Evolutionary conservation across 495 filamentous ascomycete species (phyloP).

Genomic region (Aspergillus ostianus): DNA sequence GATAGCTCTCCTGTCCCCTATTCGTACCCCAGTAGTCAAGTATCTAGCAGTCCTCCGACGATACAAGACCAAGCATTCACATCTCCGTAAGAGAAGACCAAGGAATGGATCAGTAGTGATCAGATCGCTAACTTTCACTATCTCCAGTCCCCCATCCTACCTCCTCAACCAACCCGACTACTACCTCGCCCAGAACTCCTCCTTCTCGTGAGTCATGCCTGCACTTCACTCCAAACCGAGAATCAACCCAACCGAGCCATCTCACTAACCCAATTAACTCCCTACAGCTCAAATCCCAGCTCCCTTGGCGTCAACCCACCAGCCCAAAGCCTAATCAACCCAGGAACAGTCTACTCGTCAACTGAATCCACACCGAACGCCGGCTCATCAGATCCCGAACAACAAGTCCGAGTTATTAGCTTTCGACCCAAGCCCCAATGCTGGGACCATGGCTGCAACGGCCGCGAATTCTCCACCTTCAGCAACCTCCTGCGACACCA

Average conservation of each 20-base stretch:
- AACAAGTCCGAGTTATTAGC: slow-evolving; percentile 66
- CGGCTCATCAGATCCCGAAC: slow-evolving; percentile 35
- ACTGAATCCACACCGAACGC: slow-evolving; percentile 25
- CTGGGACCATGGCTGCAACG: slow-evolving; percentile 95
- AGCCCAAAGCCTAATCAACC: slow-evolving; percentile 26
- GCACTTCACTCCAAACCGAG: background rate
- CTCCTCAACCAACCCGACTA: slow-evolving; percentile 30
- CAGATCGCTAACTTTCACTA: slow-evolving; percentile 6
- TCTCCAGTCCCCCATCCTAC: slow-evolving; percentile 21
- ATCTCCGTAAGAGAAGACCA: slow-evolving; percentile 14
- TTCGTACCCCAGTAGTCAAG: slow-evolving; percentile 22
- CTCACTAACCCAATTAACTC: slow-evolving; percentile 4
- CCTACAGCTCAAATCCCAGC: slow-evolving; percentile 21
- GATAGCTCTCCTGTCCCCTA: slow-evolving; percentile 22
- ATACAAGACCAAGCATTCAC: slow-evolving; percentile 22
- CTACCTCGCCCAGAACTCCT: slow-evolving; percentile 27
- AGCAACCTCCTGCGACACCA: slow-evolving; percentile 92
- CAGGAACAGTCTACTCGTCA: slow-evolving; percentile 33
- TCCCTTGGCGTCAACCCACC: slow-evolving; percentile 31
- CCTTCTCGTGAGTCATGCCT: slow-evolving; percentile 23
- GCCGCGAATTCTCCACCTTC: slow-evolving; percentile 90
- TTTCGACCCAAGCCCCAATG: slow-evolving; percentile 85
- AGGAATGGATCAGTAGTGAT: background rate
- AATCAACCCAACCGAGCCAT: background rate
- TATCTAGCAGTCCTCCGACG: slow-evolving; percentile 20